Evolutionary conservation across 129 eudicot species (phyloP), one percentile per base, ranked within the genome.

Genomic region (Pseudognaphalium luteoalbum): DNA sequence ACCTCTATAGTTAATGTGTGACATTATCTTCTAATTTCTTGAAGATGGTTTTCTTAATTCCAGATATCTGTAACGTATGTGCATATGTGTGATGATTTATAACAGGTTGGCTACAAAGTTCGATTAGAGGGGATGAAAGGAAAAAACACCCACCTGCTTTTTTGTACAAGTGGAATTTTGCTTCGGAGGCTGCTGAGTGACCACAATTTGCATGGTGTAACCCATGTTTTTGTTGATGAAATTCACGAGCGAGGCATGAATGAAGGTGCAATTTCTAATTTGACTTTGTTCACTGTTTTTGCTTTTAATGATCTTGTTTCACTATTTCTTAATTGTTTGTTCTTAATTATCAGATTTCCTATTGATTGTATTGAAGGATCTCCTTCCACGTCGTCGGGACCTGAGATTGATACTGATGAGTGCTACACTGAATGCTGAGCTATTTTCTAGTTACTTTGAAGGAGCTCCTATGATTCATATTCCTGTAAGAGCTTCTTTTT

Each of bases 221-320:
- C 99, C 71, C 99, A 95, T 86, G 96, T 95, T 42, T 95, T 91
- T 80, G 96, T 95, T 79, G 99, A 95, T 86, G 99, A 95, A 83
- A 95, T 95, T 85, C 99, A 95, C 66, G 99, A 95, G 89, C 92
- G 99, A 30, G 99, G 99, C 86, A 95, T 91, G 99, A 95, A 95
- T 84, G 99, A 95, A 95, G 99, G 99, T 95, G 77, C 63, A 33
- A 21, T 59, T 65, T 82, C n/a, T 66, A 56, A 17, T 58, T 33
- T 72, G 17, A 20, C 52, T 61, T 72, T 20, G 15, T 57, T 72
- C 37, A 35, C 29, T 54, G 8, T 60, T 42, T 71, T 19, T 32
- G 30, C 77, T 56, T 79, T 47, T 5, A 6, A 76, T 54, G 21
- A 71, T 52, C 64, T 75, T 58, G 57, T 64, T 71, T 69, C 56